A percentile compares a stretch with the other conserved stretches of the same genome.
These are phyloP conservation scores for Acephala macrosclerotiorum DNA, from an alignment of 2,329 filamentous ascomycete genomes.

Conservation along the genomic window DNA sequence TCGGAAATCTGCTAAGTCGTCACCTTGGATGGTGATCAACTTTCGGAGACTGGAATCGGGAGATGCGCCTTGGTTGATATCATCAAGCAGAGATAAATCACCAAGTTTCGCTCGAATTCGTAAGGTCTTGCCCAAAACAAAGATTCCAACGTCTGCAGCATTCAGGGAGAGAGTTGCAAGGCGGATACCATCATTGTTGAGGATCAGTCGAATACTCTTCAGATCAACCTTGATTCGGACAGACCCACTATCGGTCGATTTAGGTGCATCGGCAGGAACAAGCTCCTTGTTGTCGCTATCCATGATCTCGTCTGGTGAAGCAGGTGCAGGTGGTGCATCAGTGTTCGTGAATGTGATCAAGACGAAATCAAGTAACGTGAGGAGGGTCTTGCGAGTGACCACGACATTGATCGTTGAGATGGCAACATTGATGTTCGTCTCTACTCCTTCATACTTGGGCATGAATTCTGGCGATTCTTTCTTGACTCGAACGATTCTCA, in stretches of 20 bases:
- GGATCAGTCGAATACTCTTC: conserved; percentile 89
- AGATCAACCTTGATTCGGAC: conserved; percentile 94
- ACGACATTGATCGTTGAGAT: conserved; percentile 97
- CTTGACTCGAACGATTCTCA: conserved; percentile 92
- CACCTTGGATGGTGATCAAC: conserved; percentile 91
- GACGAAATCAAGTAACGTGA: conserved; percentile 94
- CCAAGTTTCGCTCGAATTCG: conserved; percentile 86
- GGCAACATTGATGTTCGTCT: conserved; percentile 88
- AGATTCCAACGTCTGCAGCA: conserved; percentile 90
- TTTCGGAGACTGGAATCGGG: conserved; percentile 82
- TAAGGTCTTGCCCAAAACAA: conserved; percentile 86
- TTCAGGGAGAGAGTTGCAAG: conserved; percentile 92
- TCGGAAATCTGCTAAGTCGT: conserved; percentile 94
- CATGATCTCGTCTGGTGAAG: conserved; percentile 40
- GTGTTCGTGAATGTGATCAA: conserved; percentile 85
- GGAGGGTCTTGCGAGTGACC: conserved; percentile 88
- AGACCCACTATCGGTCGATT: conserved; percentile 44
- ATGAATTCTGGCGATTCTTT: conserved; percentile 92
- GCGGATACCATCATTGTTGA: conserved; percentile 97
- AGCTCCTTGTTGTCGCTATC: conserved; percentile 49
- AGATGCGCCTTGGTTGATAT: conserved; percentile 89
- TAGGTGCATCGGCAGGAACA: conserved; percentile 16
- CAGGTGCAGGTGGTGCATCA: conserved; percentile 52
- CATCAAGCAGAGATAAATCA: conserved; percentile 87
- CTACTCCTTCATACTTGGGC: conserved; percentile 89